Conservation (phyloP, 2,329 filamentous ascomycete genomes). For the Neofusicoccum parvum region DNA sequence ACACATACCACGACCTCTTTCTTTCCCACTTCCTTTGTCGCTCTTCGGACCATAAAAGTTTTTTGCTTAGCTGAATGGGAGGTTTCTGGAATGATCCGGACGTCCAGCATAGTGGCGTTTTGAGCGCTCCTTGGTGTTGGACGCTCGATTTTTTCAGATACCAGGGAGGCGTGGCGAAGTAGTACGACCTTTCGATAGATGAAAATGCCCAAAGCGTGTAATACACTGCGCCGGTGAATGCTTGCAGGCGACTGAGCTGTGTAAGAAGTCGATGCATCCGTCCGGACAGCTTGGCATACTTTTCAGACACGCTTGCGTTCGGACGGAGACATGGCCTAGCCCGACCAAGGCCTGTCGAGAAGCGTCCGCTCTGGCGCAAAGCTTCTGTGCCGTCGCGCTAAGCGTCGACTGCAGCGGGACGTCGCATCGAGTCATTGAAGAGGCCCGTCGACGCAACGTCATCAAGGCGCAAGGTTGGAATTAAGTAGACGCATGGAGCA, state of each 20-base stretch:
- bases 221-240: not conserved
- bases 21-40: conserved; percentile 1
- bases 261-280: too few species aligned
- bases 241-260: not conserved
- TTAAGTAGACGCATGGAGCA: conserved; percentile 16
- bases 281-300: too few species aligned
- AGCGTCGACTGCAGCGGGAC: too few species aligned
- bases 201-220: conserved; percentile 16
- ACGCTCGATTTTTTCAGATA: conserved; percentile 1
- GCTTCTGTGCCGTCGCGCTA: too few species aligned
- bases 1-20: conserved; percentile 14
- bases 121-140: conserved; percentile 8
- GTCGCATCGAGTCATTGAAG: too few species aligned
- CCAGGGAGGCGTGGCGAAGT: conserved; percentile 6
- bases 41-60: conserved; percentile 13
- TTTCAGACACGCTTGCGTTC: too few species aligned
- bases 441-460: not conserved
- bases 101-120: conserved; percentile 2
- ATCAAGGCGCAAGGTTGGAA: conserved; percentile 7
- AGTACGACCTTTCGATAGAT: conserved; percentile 10
- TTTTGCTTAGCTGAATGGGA: conserved; percentile 18
- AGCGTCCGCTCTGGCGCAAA: too few species aligned
- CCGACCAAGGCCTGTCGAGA: too few species aligned
- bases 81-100: conserved; percentile 1
- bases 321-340: too few species aligned